Evolutionary conservation across 169 alveolate genomes (phyloP), one percentile per base, ranked within the genome.

Genomic region (Plasmodium gonderi): DNA sequence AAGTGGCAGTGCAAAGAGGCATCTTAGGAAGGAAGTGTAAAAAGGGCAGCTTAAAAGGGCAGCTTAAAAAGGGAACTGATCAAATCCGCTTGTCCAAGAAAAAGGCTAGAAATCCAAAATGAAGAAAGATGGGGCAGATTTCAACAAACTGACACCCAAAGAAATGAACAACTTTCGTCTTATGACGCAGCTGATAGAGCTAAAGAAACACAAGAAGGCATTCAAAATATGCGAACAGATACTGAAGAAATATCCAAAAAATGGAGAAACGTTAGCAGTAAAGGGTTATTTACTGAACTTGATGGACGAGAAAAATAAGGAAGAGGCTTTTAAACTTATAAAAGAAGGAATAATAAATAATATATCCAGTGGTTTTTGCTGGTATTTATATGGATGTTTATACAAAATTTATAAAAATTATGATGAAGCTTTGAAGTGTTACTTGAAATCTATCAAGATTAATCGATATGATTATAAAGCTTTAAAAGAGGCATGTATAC

Each of bases 301-400:
- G 20, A 74, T 87, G 12, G 93, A 87, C 45, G 89, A 87, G 12
- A 87, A 87, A 40, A 87, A 87, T 44, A 87, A 87, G 33, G 93
- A 75, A 8, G 93, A 87, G 33, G 93, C 93, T 5, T 87, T 87
- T 87, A 87, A 75, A 78, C 79, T 33, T 51, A 67, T 76, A 9
- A 87, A 87, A 29, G 93, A 87, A 75, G 93, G 93, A 20, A 87
- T 87, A 74, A 78, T 31, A 40, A 74, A 87, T 87, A 87, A 87
- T 40, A 74, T 87, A 40, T 87, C 87, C 31, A 87, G 93, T 78
- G 68, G 80, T 87, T 87, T 87, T 78, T 87, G 93, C 67, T 87
- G 93, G 93, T 87, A 87, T 78, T 51, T 87, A 60, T 87, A 87
- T 87, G 93, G 93, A 12, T 87, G 93, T 17, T 78, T 87, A 42